Conservation (phyloP, 371 early-diverging fungal genomes). For the Coemansia sp. region DNA sequence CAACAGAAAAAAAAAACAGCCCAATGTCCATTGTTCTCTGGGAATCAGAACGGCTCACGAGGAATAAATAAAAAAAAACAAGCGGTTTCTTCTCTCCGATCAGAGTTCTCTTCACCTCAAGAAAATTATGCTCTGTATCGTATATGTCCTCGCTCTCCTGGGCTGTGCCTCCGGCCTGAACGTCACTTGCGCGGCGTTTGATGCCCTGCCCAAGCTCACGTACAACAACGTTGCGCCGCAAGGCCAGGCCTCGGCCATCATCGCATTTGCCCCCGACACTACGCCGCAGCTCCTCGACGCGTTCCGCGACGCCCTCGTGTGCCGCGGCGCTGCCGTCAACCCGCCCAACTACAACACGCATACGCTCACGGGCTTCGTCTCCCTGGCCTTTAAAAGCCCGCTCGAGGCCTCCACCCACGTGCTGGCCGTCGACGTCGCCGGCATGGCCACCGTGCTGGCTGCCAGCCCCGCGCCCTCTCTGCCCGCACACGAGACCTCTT, state of each 20-base stretch:
- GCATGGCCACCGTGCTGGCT: background rate
- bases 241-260: constrained; percentile 11
- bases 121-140: too few relatives aligned
- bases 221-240: constrained; percentile 39
- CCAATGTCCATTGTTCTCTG: too few relatives aligned
- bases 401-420: constrained; percentile 15
- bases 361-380: constrained; percentile 18
- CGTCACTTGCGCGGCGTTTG: constrained; percentile 32
- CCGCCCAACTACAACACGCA: constrained; percentile 26
- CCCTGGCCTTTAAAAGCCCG: constrained; percentile 6
- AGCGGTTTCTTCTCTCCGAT: too few relatives aligned
- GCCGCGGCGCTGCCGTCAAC: constrained; percentile 29
- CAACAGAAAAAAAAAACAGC: too few relatives aligned
- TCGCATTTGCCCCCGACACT: constrained; percentile 20
- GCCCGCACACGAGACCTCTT: too few relatives aligned
- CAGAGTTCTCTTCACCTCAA: too few relatives aligned
- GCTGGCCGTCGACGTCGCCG: constrained; percentile 12
- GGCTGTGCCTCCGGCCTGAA: too few relatives aligned
- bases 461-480: too few relatives aligned
- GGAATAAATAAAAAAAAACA: background rate
- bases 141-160: too few relatives aligned
- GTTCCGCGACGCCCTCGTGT: constrained; percentile 37
- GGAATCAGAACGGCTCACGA: too few relatives aligned
- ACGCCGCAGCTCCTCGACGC: constrained; percentile 24
- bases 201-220: constrained; percentile 16